Base-by-base conservation (phyloP, 2,329 filamentous ascomycete genomes). In the Arthrobotrys entomopaga region DNA sequence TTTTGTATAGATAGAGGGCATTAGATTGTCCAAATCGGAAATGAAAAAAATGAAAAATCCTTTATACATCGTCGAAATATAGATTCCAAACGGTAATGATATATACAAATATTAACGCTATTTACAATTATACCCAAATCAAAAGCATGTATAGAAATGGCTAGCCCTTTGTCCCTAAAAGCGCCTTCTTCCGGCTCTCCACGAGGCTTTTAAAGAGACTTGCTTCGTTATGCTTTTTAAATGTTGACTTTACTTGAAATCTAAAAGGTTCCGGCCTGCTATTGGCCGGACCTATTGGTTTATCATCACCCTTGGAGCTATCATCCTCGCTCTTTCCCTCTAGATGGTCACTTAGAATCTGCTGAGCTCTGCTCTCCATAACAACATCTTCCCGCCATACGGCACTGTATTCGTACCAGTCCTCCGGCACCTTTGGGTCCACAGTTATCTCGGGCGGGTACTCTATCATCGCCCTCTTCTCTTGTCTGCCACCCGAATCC, bases 181-280 rank as follows among this genome's bases (percentile, higher is more conserved):
- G 46, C n/a, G 56, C 52, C n/a, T 66, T 64, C 52, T 58, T 74
- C 40, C 70, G 64, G n/a, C 46, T 74, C 26, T 67, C 49, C 19
- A 67, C 46, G 10, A 74, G 50, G 43, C 42, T 52, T 22, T 56
- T 74, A 46, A 58, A 74, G 15, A 66, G 22, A 29, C 19, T 66
- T 5, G 16, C 57, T 43, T 64, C 63, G 20, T 53, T 38, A 20
- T 64, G 43, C 7, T 26, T 8, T 53, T 46, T 67, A 26, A 67
- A 74, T 3, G 3, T 15, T 11, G 19, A 24, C 15, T 46, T 42
- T 7, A 42, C 26, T 16, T 24, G 24, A 11, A 26, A 26, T 24
- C 48, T 40, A 15, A n/a, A 4, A 2, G 40, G 22, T 4, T 16
- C 52, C 10, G 8, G 4, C 15, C 48, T 48, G 10, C 53, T 34